phyloP scores from a whole-genome alignment of 108 stramenopile species.

The Conticribra weissflogii region DNA sequence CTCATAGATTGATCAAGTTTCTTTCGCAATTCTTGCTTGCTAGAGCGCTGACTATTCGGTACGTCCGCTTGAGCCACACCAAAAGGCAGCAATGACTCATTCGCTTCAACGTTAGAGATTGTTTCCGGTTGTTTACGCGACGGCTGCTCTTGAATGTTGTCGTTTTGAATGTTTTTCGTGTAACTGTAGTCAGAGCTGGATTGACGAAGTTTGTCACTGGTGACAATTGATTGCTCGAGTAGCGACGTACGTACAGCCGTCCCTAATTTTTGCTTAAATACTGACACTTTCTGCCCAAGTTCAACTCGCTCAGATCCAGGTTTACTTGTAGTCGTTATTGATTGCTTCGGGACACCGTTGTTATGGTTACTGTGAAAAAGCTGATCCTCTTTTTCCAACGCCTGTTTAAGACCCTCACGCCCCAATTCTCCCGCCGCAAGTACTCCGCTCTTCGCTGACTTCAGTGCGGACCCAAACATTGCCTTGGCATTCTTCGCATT shows the following conservation, averaged over 20 bases:
- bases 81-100: background rate
- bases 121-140: background rate
- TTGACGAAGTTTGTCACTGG: background rate
- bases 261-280: slow-evolving; percentile 17
- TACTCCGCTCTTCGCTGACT: slow-evolving; percentile 34
- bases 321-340: background rate
- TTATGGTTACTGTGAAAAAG: background rate
- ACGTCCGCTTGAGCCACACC: background rate
- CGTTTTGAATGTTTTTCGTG: background rate
- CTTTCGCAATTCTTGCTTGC: slow-evolving; percentile 19
- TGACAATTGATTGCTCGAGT: slow-evolving; percentile 20
- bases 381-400: slow-evolving; percentile 8
- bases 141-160: background rate
- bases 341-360: no score
- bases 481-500: slow-evolving; percentile 6
- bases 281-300: slow-evolving; percentile 21
- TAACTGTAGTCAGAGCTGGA: background rate
- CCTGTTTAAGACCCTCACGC: slow-evolving; percentile 31
- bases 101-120: background rate
- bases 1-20: slow-evolving; percentile 38
- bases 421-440: slow-evolving; percentile 35
- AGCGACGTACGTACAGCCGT: slow-evolving; percentile 25
- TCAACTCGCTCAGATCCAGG: slow-evolving; percentile 9
- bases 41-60: background rate
- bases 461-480: slow-evolving; percentile 34